Conservation (phyloP, 139 green algal species). For the Mesotaenium endlicherianum region DNA sequence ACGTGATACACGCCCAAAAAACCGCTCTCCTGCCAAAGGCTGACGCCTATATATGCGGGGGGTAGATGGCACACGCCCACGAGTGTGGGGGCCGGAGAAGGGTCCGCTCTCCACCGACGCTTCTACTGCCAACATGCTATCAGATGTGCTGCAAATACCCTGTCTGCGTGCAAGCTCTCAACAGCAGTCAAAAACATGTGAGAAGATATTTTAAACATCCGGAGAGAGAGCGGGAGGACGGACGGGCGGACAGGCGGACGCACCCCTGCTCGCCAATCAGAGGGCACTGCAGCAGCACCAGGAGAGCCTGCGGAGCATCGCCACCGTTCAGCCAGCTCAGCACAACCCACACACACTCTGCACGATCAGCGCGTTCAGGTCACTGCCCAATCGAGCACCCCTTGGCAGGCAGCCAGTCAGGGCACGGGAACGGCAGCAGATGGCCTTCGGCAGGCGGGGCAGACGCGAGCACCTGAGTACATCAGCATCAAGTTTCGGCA, state of each 20-base stretch:
- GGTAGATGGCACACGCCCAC: too few species aligned
- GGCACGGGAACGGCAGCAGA: background rate
- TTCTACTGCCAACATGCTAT: too few species aligned
- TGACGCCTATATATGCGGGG: too few species aligned
- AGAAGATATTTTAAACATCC: background rate
- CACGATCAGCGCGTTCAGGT: background rate
- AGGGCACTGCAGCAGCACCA: conserved; percentile 18
- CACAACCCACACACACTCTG: background rate
- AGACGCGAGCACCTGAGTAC: background rate
- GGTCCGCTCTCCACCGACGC: too few species aligned
- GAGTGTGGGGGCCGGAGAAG: too few species aligned
- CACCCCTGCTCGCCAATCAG: conserved; percentile 15
- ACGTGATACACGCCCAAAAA: too few species aligned
- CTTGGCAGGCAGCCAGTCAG: background rate
- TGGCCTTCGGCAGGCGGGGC: background rate
- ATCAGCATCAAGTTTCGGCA: too few species aligned
- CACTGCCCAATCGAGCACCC: background rate
- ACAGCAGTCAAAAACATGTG: background rate
- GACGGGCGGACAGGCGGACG: background rate
- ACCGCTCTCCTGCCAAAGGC: too few species aligned
- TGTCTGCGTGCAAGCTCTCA: background rate
- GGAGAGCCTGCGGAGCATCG: background rate
- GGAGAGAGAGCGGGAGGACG: background rate
- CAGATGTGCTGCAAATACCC: too few species aligned
- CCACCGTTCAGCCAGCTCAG: background rate